These are phyloP conservation scores for Theobroma cacao DNA, from an alignment of 345 rosid species.

Conservation along the genomic window DNA sequence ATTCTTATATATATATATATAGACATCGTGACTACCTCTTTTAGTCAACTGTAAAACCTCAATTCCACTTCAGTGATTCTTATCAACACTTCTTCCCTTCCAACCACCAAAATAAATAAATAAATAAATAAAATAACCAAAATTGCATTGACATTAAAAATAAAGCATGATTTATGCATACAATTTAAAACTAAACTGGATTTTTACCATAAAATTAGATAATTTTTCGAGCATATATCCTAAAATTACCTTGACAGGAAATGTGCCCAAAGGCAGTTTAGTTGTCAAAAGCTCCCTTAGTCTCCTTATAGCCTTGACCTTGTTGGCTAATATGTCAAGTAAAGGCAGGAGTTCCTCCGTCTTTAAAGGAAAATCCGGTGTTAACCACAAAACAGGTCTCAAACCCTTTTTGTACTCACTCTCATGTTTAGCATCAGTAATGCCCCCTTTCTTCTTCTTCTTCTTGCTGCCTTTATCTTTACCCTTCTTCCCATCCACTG, in stretches of 20 bases:
- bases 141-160: neutral
- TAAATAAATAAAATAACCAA: neutral
- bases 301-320: conserved; percentile 95
- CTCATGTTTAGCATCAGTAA: conserved; percentile 62
- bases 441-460: conserved; percentile 72
- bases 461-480: conserved; percentile 77
- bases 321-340: conserved; percentile 94
- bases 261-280: conserved; percentile 87
- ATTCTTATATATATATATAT: no score
- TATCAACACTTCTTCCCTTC: neutral
- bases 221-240: neutral
- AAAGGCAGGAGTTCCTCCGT: conserved; percentile 93
- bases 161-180: conserved; percentile 3
- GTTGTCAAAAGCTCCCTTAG: conserved; percentile 98
- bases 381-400: conserved; percentile 94
- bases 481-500: conserved; percentile 57
- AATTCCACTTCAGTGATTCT: no score
- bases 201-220: neutral
- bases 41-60: no score
- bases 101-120: neutral
- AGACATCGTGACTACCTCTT: no score
- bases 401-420: conserved; percentile 92
- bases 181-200: neutral
- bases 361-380: conserved; percentile 89
- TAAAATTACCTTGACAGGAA: conserved; percentile 89